A percentile compares a stretch with the other conserved stretches of the same genome.
Evolutionary conservation across 2,329 filamentous ascomycete genomes (phyloP).

Genomic region (Cercospora brassicicola): DNA sequence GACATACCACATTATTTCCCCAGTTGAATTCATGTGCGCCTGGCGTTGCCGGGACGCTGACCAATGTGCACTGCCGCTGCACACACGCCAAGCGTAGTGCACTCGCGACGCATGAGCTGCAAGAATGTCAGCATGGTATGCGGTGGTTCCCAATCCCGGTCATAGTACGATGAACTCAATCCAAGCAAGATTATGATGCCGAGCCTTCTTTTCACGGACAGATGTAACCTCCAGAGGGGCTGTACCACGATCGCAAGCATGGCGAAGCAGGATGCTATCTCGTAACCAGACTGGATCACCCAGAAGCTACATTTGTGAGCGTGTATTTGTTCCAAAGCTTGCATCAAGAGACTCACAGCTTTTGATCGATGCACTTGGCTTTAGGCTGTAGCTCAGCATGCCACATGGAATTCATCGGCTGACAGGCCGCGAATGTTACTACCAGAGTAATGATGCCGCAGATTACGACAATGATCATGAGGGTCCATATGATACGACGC

Average conservation of each 20-base stretch:
- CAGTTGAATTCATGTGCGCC: conserved; percentile 14
- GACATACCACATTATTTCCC: neutral
- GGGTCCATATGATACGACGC: conserved; percentile 5
- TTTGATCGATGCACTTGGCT: conserved; percentile 16
- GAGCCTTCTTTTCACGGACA: conserved; percentile 5
- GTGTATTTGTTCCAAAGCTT: neutral
- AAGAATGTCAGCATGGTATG: neutral
- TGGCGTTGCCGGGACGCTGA: neutral
- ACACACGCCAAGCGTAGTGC: neutral
- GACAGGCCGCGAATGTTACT: conserved; percentile 12
- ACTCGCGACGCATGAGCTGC: neutral
- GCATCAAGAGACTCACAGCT: neutral
- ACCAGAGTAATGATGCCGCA: conserved; percentile 11
- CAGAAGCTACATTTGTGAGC: conserved; percentile 11
- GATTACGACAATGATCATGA: conserved; percentile 14
- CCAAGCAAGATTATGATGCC: conserved; percentile 17
- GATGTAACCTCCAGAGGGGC: conserved; percentile 14
- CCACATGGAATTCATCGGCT: conserved; percentile 13
- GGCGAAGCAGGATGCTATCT: conserved; percentile 11
- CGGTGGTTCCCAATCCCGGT: neutral
- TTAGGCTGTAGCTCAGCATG: conserved; percentile 1
- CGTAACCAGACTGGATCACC: conserved; percentile 13
- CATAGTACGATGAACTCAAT: conserved; percentile 4
- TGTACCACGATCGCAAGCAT: conserved; percentile 15
- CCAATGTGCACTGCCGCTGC: neutral